These are phyloP conservation scores for Ailanthus altissimus DNA, from an alignment of 345 rosid genomes.

Conservation along the genomic window DNA sequence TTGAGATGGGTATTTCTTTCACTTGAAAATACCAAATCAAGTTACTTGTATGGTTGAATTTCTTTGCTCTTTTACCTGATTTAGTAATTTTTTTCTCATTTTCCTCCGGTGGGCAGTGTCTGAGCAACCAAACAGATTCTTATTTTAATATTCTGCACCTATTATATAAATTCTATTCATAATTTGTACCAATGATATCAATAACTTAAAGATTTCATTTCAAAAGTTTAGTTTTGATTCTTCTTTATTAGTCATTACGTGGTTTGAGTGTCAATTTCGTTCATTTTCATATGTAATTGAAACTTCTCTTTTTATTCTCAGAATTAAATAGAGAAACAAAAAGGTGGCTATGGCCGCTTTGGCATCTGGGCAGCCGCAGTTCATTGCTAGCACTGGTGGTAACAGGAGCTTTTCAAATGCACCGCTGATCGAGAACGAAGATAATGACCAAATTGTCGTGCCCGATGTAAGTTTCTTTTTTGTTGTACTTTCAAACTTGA, in stretches of 20 bases:
- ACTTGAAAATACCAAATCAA: no score
- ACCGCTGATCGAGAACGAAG: conserved; percentile 62
- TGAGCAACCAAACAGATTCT: not conserved
- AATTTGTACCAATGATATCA: not conserved
- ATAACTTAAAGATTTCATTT: not conserved
- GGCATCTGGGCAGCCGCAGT: conserved; percentile 63
- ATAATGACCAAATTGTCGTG: conserved; percentile 65
- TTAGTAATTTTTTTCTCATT: not conserved
- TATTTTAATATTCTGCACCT: not conserved
- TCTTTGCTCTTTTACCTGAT: not conserved
- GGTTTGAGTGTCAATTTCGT: not conserved
- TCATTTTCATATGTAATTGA: conserved; percentile 3
- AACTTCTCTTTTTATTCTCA: not conserved
- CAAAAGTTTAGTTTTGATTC: not conserved
- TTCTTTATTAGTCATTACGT: not conserved
- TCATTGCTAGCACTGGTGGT: conserved; percentile 76
- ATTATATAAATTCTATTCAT: not conserved
- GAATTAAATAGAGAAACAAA: not conserved
- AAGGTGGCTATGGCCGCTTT: conserved; percentile 39
- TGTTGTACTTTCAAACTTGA: not conserved
- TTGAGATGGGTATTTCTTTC: not conserved
- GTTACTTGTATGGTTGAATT: not conserved
- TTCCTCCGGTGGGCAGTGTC: not conserved
- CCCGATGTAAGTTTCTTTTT: conserved; percentile 57
- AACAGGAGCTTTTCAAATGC: conserved; percentile 58